Evolutionary conservation across 371 early-diverging fungal genomes (phyloP).

Genomic region (Synchytrium microbalum): DNA sequence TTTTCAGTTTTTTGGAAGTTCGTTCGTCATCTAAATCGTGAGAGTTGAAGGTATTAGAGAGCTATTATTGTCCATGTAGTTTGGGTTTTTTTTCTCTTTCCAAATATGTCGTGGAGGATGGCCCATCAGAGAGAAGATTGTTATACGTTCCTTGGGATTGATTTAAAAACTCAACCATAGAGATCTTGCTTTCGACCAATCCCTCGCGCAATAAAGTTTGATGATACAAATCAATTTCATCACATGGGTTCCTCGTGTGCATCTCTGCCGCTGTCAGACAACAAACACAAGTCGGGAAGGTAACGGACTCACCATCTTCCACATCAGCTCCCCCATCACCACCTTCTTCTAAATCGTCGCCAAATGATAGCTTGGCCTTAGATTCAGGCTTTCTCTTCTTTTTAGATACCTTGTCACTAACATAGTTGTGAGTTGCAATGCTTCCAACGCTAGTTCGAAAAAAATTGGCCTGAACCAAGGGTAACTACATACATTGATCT

Average conservation of each 20-base stretch:
- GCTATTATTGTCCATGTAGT: slow-evolving; percentile 11
- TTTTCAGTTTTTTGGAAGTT: slow-evolving; percentile 65
- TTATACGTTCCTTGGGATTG: too few species aligned
- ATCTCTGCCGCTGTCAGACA: too few species aligned
- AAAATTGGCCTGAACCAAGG: background rate
- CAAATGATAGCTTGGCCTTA: slow-evolving; percentile 64
- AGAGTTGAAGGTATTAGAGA: slow-evolving; percentile 2
- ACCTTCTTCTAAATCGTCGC: slow-evolving; percentile 41
- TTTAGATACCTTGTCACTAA: too few species aligned
- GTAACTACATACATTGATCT: slow-evolving; percentile 33
- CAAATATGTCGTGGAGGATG: slow-evolving; percentile 13
- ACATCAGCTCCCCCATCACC: slow-evolving; percentile 20
- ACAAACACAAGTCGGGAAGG: background rate
- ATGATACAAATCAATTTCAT: too few species aligned
- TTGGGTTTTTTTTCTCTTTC: slow-evolving; percentile 15
- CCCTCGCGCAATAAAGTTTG: slow-evolving; percentile 5
- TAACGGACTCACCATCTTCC: slow-evolving; percentile 3
- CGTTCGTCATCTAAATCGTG: too few species aligned
- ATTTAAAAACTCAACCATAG: too few species aligned
- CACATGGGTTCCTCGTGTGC: too few species aligned
- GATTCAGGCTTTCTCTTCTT: slow-evolving; percentile 50
- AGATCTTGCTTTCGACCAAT: background rate
- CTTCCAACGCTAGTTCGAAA: background rate
- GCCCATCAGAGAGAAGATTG: too few species aligned
- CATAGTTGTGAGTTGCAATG: too few species aligned